These are phyloP conservation scores for Trypanosoma vivax DNA, from an alignment of 208 protist species.

Conservation along the genomic window DNA sequence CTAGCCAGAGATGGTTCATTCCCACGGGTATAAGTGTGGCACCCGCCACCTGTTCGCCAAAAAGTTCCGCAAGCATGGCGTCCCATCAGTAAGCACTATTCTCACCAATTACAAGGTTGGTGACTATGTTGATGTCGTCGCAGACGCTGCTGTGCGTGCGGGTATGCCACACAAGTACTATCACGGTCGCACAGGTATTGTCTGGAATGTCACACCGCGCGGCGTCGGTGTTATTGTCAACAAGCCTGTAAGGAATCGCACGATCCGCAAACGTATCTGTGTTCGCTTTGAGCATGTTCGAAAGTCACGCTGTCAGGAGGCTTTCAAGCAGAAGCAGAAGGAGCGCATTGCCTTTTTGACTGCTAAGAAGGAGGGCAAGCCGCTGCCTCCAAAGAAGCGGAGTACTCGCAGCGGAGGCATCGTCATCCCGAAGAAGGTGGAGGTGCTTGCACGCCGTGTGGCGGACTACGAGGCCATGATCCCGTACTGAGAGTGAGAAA, in stretches of 20 bases:
- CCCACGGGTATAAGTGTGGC: slow-evolving; percentile 95
- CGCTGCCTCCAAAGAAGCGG: slow-evolving; percentile 57
- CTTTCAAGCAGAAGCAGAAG: slow-evolving; percentile 83
- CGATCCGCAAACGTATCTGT: slow-evolving; percentile 99
- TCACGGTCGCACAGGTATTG: slow-evolving; percentile 99
- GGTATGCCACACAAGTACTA: slow-evolving; percentile 99
- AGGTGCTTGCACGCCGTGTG: slow-evolving; percentile 68
- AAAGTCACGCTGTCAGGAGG: slow-evolving; percentile 89
- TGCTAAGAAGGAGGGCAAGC: slow-evolving; percentile 79
- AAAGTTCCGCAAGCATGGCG: slow-evolving; percentile 95
- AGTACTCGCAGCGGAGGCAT: slow-evolving; percentile 70
- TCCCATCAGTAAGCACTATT: slow-evolving; percentile 92
- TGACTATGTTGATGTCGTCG: slow-evolving; percentile 99
- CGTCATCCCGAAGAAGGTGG: slow-evolving; percentile 64
- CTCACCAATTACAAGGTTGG: slow-evolving; percentile 96
- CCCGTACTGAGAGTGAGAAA: slow-evolving; percentile 24
- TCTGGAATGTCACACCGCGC: slow-evolving; percentile 99
- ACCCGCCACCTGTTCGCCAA: slow-evolving; percentile 97
- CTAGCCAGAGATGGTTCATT: slow-evolving; percentile 75
- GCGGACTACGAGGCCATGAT: slow-evolving; percentile 86
- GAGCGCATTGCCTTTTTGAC: slow-evolving; percentile 61
- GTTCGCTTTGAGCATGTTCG: slow-evolving; percentile 99
- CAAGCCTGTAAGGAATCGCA: slow-evolving; percentile 97
- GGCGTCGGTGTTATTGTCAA: slow-evolving; percentile 99
- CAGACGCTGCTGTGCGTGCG: slow-evolving; percentile 97